Evolutionary conservation across 257 asterid species (phyloP).

Genomic region (Rhazya stricta): DNA sequence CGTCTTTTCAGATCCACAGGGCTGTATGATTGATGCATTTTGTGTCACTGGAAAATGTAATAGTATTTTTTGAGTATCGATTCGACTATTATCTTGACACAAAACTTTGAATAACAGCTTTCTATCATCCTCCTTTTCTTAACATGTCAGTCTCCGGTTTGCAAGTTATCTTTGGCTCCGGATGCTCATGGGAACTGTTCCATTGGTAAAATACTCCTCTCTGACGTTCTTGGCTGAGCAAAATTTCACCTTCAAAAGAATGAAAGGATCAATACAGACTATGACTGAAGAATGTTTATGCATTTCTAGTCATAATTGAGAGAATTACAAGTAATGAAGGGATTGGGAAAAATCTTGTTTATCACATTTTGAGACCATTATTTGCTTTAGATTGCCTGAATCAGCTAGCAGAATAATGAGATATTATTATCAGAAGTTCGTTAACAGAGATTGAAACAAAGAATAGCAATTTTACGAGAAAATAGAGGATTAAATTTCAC

Average conservation of each 20-base stretch:
- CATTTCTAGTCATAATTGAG: background rate
- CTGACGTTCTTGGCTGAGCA: constrained; percentile 55
- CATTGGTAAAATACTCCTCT: constrained; percentile 52
- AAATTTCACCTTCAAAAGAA: constrained; percentile 71
- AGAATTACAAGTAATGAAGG: background rate
- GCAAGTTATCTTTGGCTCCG: constrained; percentile 28
- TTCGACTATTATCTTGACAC: background rate
- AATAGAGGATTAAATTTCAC: background rate
- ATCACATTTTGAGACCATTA: background rate
- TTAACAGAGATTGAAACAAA: background rate
- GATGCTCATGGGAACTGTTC: constrained; percentile 57
- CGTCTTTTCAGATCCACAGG: background rate
- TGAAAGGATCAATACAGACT: constrained; percentile 4
- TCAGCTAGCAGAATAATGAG: background rate
- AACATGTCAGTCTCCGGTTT: background rate
- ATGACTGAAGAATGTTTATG: background rate
- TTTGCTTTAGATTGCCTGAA: background rate
- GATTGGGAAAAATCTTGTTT: background rate
- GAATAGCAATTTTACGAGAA: background rate
- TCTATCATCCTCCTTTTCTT: background rate
- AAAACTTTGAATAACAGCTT: background rate
- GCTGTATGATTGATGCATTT: background rate
- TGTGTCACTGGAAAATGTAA: background rate
- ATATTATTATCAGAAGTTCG: background rate
- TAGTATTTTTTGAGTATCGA: background rate